Conservation (phyloP, 1,284 basidiomycete species). For the Anthracocystis walkeri region DNA sequence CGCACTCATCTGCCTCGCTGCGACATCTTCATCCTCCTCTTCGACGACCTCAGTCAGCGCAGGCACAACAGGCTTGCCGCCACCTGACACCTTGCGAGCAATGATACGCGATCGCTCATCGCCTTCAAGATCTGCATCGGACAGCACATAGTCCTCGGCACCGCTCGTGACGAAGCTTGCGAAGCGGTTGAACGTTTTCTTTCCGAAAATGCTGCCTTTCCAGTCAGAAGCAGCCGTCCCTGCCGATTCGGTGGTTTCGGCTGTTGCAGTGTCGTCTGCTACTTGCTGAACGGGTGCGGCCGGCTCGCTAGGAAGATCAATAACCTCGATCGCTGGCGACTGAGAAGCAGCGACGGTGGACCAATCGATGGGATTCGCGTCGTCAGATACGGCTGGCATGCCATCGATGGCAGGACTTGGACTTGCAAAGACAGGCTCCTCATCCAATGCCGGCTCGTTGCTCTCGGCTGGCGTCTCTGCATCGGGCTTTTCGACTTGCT, state of each 20-base stretch:
- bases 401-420: constrained; percentile 18
- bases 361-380: constrained; percentile 32
- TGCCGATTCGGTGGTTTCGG: background rate
- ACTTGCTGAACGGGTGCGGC: background rate
- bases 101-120: constrained; percentile 30
- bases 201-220: constrained; percentile 74
- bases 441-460: background rate
- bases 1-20: background rate
- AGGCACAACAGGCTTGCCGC: constrained; percentile 10
- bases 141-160: constrained; percentile 75
- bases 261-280: background rate
- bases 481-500: constrained; percentile 5
- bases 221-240: constrained; percentile 22
- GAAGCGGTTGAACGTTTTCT: constrained; percentile 82
- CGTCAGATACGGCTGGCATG: constrained; percentile 22
- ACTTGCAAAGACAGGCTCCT: background rate
- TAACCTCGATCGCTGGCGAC: background rate
- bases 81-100: constrained; percentile 42
- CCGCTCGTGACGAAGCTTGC: constrained; percentile 85
- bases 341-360: constrained; percentile 14
- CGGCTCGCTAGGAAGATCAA: background rate
- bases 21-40: constrained; percentile 18
- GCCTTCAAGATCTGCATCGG: constrained; percentile 20
- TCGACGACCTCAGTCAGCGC: constrained; percentile 20
- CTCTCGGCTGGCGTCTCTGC: background rate